Conservation (phyloP, 164 flowering plant species). For the Cinnamomum micranthum region DNA sequence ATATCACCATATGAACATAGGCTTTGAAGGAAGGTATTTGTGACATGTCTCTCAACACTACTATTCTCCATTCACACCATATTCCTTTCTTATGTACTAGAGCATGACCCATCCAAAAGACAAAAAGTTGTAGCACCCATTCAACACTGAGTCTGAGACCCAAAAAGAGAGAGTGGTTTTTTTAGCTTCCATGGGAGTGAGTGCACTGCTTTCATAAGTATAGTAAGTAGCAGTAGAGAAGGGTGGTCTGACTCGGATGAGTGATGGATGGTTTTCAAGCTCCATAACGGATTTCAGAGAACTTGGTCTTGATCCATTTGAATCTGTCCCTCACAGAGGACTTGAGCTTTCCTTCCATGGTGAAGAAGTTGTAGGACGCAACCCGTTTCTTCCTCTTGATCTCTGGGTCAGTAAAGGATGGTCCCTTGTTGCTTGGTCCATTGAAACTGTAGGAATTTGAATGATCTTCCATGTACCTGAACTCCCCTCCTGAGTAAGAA, state of each 20-base stretch:
- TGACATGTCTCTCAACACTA: too few species aligned
- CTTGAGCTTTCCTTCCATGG: conserved; percentile 61
- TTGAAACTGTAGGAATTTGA: conserved; percentile 56
- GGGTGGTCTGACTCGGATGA: neutral
- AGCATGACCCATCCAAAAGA: neutral
- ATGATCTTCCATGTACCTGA: conserved; percentile 27
- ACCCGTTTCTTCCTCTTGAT: conserved; percentile 70
- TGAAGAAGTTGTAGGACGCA: conserved; percentile 56
- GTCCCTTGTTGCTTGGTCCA: conserved; percentile 46
- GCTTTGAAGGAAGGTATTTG: too few species aligned
- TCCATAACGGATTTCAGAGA: conserved; percentile 43
- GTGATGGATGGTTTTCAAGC: conserved; percentile 2
- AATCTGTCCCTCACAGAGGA: conserved; percentile 58
- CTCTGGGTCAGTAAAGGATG: conserved; percentile 53
- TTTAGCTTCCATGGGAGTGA: neutral
- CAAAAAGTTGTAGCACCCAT: neutral
- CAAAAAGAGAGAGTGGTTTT: neutral
- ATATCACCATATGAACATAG: too few species aligned
- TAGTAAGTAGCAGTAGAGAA: neutral
- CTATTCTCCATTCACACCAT: neutral
- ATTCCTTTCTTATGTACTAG: neutral
- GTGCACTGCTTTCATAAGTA: neutral
- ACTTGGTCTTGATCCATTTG: conserved; percentile 83
- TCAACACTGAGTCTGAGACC: neutral
- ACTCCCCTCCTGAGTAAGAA: conserved; percentile 30